Base-by-base conservation (phyloP, 306 rosid species). In the Vigna mungo region DNA sequence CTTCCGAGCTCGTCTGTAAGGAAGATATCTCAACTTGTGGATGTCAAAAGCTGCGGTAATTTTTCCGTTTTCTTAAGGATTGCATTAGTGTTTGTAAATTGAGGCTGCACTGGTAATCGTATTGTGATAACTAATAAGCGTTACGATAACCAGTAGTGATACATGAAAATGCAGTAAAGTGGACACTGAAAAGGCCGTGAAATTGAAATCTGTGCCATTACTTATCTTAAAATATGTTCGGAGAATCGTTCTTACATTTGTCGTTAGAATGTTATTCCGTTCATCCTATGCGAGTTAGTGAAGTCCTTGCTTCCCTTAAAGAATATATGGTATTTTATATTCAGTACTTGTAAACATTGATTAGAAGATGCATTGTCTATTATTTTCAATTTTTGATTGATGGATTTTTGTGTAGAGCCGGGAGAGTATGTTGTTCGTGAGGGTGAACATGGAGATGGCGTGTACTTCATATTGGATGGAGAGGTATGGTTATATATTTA, bases 381-480 rank as follows among this genome's bases (percentile, higher is more conserved):
- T 65, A 21, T 59, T 78, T 76, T 55, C 17, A 56, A 21, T 80
- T 80, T 44, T 53, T 27, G n/a, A 54, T 73, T 65, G 55, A 27
- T 75, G 55, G 47, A 12, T 51, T 76, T 30, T 55, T 56, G 27
- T 86, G 83, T 77, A 95, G 98, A 87, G 71, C 67, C 64, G 14
- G 90, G 97, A 70, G 93, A 83, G 32, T 82, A 82, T 81, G 86
- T 92, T 81, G 96, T 84, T 51, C 96, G 88, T 13, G 97, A 88
- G 84, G 98, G 92, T 53, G 92, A 92, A 80, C 63, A 71, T 3
- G 96, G 92, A 11, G 93, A 85, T 75, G 97, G 96, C 13, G 80
- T 91, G 78, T 92, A 90, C 90, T 95, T 95, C 86, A 80, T 95
- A 52, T 86, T 88, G 96, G 92, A 90, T 66, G 97, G 98, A 81